Conservation (phyloP, 495 filamentous ascomycete genomes). For the Aspergillus taichungensis region DNA sequence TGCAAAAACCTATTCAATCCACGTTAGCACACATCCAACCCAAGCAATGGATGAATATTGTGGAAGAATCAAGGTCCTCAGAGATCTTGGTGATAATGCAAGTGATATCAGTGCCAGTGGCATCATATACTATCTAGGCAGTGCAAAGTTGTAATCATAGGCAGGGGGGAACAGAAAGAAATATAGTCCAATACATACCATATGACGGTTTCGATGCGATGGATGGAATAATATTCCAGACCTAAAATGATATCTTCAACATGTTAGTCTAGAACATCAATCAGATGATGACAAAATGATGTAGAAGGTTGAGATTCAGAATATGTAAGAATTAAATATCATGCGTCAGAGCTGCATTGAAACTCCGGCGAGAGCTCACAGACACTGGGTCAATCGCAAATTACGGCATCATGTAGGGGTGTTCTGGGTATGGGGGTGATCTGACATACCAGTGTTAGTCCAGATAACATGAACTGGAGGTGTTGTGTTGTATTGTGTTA, state of each 20-base stretch:
- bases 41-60: conserved; percentile 10
- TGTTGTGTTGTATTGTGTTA: too few relatives aligned
- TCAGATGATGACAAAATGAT: conserved; percentile 7
- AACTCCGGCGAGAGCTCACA: conserved; percentile 82
- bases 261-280: conserved; percentile 18
- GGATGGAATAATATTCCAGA: neutral
- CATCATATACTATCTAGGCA: conserved; percentile 84
- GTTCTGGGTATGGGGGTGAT: neutral
- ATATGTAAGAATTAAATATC: conserved; percentile 98
- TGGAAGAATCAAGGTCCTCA: conserved; percentile 43
- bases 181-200: conserved; percentile 12
- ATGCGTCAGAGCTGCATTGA: conserved; percentile 62
- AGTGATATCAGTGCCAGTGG: conserved; percentile 55
- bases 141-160: conserved; percentile 65
- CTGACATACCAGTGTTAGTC: conserved; percentile 14
- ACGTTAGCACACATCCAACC: conserved; percentile 22
- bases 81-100: conserved; percentile 73
- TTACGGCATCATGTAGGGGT: conserved; percentile 82
- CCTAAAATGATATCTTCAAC: conserved; percentile 14
- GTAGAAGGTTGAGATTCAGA: conserved; percentile 51
- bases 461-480: too few relatives aligned
- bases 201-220: neutral
- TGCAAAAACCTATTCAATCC: conserved; percentile 2
- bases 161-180: conserved; percentile 18
- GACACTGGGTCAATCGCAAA: conserved; percentile 88